Base-by-base conservation (phyloP, 306 rosid species). In the Lupinus albus region DNA sequence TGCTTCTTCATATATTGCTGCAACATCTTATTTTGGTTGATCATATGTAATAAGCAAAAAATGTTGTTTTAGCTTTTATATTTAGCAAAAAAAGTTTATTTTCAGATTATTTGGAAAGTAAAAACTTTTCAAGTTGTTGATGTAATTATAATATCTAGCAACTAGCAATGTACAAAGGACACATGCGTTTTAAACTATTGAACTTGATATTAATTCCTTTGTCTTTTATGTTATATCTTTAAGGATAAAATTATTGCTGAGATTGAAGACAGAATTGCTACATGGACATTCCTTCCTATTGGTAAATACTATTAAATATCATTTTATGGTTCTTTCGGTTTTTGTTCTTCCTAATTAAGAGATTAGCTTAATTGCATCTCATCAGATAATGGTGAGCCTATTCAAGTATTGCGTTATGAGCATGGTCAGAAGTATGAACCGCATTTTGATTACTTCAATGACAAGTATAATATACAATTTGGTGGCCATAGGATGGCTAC, bases 401-500 rank as follows among this genome's bases (percentile, higher is more conserved):
- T 89, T n/a, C 98, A 93, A 81, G 36, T 93, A 70, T 80, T 93
- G 67, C 96, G 87, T 75, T 93, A 93, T 69, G 86, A 84, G 82
- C n/a, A 88, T 50, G 97, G 97, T 45, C 85, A 93, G 86, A 89
- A 93, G 76, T 93, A 93, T 3, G 97, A 86, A 57, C 91, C 96
- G 3, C 98, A 93, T 82, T 93, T 14, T 61, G 98, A 89, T 76
- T 89, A 32, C 80, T 93, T 93, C 70, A 88, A 81, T 67, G 97
- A 88, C 87, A 81, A 87, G 83, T 84, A 61, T 68, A 89, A 89
- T 82, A 92, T 83, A 59, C n/a, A 75, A 56, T 2, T 71, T 61
- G 97, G 98, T 71, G 98, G 98, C 73, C 97, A 89, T 65, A 91
- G 98, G 48, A 48, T 89, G n/a, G 97, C 96, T 65, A 93, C 98